phyloP scores from a whole-genome alignment of 2,329 filamentous ascomycete species.

The Penicillium verrucosum region DNA sequence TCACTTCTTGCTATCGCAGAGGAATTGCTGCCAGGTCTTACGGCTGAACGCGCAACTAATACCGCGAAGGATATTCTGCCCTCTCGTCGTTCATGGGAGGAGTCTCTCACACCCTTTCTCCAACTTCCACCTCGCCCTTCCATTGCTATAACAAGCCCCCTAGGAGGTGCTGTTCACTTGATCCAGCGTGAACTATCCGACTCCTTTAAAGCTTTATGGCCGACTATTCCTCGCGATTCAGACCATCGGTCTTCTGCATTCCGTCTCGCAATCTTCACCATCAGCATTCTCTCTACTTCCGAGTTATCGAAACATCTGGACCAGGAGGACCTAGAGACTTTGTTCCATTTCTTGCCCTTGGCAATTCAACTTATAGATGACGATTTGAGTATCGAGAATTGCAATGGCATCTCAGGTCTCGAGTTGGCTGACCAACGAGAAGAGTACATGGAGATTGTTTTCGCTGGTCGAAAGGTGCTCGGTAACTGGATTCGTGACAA shows the following conservation, averaged over 20 bases:
- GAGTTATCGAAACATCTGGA: slow-evolving; percentile 34
- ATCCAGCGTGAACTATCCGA: slow-evolving; percentile 41
- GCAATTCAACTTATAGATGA: slow-evolving; percentile 58
- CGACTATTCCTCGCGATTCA: slow-evolving; percentile 56
- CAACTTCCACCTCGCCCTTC: slow-evolving; percentile 49
- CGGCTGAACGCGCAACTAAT: slow-evolving; percentile 27
- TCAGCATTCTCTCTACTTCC: slow-evolving; percentile 53
- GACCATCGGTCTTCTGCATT: slow-evolving; percentile 69
- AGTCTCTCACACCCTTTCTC: slow-evolving; percentile 56
- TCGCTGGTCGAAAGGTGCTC: slow-evolving; percentile 50
- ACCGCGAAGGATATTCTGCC: slow-evolving; percentile 57
- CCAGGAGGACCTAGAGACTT: slow-evolving; percentile 33
- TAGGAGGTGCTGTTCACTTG: slow-evolving; percentile 69
- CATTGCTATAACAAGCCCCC: slow-evolving; percentile 68
- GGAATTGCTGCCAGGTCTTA: slow-evolving; percentile 43
- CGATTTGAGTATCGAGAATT: slow-evolving; percentile 55
- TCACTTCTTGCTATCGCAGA: slow-evolving; percentile 55
- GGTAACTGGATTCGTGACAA: slow-evolving; percentile 41
- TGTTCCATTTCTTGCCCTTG: slow-evolving; percentile 53
- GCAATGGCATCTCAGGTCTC: slow-evolving; percentile 53
- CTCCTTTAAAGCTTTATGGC: slow-evolving; percentile 22
- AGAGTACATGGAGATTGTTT: slow-evolving; percentile 53
- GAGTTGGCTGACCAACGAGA: slow-evolving; percentile 50
- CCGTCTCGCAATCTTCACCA: slow-evolving; percentile 70
- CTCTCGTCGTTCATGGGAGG: slow-evolving; percentile 61